phyloP scores from a whole-genome alignment of 371 early-diverging fungal genomes.

The Syncephalis plumigaleata region DNA sequence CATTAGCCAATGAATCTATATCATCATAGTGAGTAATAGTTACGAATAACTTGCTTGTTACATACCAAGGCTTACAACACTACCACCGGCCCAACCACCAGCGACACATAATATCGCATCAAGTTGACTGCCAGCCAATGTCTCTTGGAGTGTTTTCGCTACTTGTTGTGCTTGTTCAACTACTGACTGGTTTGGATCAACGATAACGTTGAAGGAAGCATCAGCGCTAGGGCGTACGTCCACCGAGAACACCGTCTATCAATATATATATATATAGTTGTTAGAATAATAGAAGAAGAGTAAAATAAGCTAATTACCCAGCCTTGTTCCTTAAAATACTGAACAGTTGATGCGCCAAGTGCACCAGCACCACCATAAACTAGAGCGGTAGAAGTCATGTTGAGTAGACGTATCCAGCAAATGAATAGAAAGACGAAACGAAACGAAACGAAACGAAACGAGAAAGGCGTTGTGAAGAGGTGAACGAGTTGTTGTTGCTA shows the following conservation, averaged over 20 bases:
- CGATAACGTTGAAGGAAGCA: conserved; percentile 50
- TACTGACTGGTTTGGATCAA: conserved; percentile 21
- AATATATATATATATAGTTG: neutral
- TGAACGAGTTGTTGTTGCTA: too few relatives aligned
- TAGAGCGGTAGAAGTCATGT: conserved; percentile 28
- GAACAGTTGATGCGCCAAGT: conserved; percentile 63
- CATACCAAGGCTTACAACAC: conserved; percentile 45
- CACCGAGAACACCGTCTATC: conserved; percentile 53
- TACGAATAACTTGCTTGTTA: neutral
- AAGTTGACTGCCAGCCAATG: conserved; percentile 25
- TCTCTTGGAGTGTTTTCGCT: conserved; percentile 9
- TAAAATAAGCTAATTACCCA: conserved; percentile 34
- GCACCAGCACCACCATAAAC: conserved; percentile 88
- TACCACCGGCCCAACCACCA: conserved; percentile 96
- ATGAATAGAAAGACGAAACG: neutral
- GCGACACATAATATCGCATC: conserved; percentile 85
- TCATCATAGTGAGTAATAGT: neutral
- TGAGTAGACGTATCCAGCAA: conserved; percentile 13
- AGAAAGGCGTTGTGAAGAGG: too few relatives aligned
- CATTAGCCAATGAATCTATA: conserved; percentile 47
- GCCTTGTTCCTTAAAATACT: conserved; percentile 41
- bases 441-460: neutral
- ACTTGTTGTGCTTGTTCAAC: conserved; percentile 40
- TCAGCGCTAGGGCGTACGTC: conserved; percentile 56
- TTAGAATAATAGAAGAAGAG: too few relatives aligned